Conservation (phyloP, 2,329 filamentous ascomycete species). For the Phaeophleospora eucalypticola region DNA sequence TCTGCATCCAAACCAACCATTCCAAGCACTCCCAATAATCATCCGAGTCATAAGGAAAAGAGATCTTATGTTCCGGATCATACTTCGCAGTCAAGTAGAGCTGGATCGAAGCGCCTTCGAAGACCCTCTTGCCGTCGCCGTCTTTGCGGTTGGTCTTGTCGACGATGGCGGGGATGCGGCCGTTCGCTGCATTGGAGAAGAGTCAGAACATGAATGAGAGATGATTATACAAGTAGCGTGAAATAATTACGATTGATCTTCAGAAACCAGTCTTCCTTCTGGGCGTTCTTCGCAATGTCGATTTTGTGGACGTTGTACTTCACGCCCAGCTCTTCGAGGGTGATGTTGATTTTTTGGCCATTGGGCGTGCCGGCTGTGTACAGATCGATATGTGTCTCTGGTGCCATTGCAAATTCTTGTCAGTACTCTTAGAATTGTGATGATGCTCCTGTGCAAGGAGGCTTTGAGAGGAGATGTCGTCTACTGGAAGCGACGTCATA, state of each 20-base stretch:
- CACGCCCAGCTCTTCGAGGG: conserved; percentile 33
- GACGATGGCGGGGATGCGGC: conserved; percentile 45
- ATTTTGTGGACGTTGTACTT: conserved; percentile 35
- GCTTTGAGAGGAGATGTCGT: no score
- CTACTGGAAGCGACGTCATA: no score
- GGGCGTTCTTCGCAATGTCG: conserved; percentile 41
- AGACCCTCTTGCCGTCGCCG: conserved; percentile 30
- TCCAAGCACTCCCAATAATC: conserved; percentile 43
- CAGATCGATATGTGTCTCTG: conserved; percentile 5
- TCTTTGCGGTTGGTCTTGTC: conserved; percentile 31
- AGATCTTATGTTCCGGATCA: conserved; percentile 36
- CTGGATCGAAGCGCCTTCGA: conserved; percentile 46
- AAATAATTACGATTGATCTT: conserved; percentile 39
- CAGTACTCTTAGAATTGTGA: no score
- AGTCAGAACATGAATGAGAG: no score
- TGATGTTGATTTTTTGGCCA: conserved; percentile 32
- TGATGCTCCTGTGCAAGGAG: no score
- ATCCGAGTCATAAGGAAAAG: conserved; percentile 27
- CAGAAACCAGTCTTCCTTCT: conserved; percentile 46
- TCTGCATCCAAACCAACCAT: conserved; percentile 47
- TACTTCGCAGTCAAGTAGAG: conserved; percentile 45
- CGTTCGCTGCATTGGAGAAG: no score
- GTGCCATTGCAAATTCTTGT: not conserved
- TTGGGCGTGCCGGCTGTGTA: conserved; percentile 34
- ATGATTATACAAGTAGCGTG: no score